Base-by-base conservation (phyloP, 78 protist species). In the Planoprotostelium fungivorum region DNA sequence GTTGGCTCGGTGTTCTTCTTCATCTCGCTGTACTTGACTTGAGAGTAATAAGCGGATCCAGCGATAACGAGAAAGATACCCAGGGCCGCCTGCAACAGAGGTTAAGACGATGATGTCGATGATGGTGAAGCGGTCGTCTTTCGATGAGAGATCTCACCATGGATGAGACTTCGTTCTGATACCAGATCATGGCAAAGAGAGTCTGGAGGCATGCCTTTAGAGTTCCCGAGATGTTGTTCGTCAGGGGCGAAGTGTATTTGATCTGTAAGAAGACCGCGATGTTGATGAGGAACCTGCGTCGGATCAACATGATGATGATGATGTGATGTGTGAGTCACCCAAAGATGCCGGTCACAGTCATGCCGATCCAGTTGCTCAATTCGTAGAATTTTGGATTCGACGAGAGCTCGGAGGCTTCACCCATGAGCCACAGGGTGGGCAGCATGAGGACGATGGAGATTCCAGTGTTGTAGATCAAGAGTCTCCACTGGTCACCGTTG, bases 181-280 rank as follows among this genome's bases (percentile, higher is more conserved):
- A 37, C 88, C 89, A 92, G 86, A 94, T 1, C 38, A 88, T 28
- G 0, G 95, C 95, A 28, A 96, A 35, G 28, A 95, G 38, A 10
- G 98, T 96, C 89, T 96, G 98, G 1, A 93, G 89, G 86, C 95
- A 91, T 28, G 98, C 97, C 84, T 96, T 91, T 0, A 89, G 88
- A 1, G 98, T 97, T 28, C 97, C 98, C 28, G 96, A 94, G 39
- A 97, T 90, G 38, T 86, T 91, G 84, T 97, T 93, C 1, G 98
- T 96, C n/a, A 97, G 90, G n/a, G 98, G 97, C 28, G 90, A 35
- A 0, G 98, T 97, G 87, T 83, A 94, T 88, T 97, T 95, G 51
- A 97, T 97, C 90, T 97, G 98, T 91, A 93, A 85, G 85, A 90
- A 96, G 34, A 89, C 87, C 29, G 96, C 96, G 34, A 97, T 90